phyloP scores from a whole-genome alignment of 108 stramenopile species.

The Seminavis robusta region DNA sequence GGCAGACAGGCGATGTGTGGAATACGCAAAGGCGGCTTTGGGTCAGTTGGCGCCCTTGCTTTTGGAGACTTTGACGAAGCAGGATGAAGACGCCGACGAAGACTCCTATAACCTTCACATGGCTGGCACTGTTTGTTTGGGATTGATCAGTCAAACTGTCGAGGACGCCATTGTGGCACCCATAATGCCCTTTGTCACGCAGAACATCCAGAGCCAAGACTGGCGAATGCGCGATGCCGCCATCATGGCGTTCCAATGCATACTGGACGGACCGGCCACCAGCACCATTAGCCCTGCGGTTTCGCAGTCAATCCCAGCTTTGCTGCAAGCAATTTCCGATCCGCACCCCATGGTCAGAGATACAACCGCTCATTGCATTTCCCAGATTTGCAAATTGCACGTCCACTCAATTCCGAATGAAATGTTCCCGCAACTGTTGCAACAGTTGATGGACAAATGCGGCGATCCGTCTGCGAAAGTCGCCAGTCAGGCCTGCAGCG shows the following conservation, averaged over 20 bases:
- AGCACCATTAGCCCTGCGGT: slow-evolving; percentile 78
- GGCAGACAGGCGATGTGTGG: slow-evolving; percentile 51
- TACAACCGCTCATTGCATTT: slow-evolving; percentile 89
- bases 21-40: slow-evolving; percentile 78
- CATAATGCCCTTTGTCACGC: slow-evolving; percentile 87
- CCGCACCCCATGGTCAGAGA: slow-evolving; percentile 83
- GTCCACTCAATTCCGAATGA: slow-evolving; percentile 71
- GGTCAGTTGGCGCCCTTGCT: slow-evolving; percentile 80
- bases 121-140: slow-evolving; percentile 86
- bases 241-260: slow-evolving; percentile 90
- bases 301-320: slow-evolving; percentile 79
- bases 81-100: slow-evolving; percentile 88
- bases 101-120: slow-evolving; percentile 84
- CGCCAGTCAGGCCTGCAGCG: slow-evolving; percentile 85
- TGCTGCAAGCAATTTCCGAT: slow-evolving; percentile 76
- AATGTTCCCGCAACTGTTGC: slow-evolving; percentile 73
- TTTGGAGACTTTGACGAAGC: slow-evolving; percentile 82
- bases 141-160: slow-evolving; percentile 73
- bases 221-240: slow-evolving; percentile 93
- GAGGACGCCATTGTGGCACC: slow-evolving; percentile 77
- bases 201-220: slow-evolving; percentile 80
- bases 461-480: slow-evolving; percentile 76
- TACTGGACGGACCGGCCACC: slow-evolving; percentile 83
- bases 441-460: slow-evolving; percentile 59
- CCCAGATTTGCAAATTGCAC: slow-evolving; percentile 89